Percentiles rank a stretch among this genome's conserved stretches.
phyloP scores from a whole-genome alignment of 495 filamentous ascomycete species.

The Patellaria atrata region DNA sequence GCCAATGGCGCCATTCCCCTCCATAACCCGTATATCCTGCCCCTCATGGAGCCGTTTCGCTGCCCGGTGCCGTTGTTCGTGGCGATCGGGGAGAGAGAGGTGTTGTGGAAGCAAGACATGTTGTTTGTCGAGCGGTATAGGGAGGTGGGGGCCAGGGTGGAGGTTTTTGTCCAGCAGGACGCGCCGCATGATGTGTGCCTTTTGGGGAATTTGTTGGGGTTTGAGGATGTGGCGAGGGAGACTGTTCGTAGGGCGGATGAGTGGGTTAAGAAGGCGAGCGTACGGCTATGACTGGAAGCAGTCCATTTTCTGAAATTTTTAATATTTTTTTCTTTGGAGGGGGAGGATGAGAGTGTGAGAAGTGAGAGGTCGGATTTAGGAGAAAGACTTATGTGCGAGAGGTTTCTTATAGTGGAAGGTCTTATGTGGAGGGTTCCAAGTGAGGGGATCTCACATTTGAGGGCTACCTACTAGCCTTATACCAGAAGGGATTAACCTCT shows the following conservation, averaged over 20 bases:
- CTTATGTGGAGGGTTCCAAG: no score
- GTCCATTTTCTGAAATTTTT: no score
- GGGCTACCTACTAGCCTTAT: no score
- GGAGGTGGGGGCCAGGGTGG: constrained; percentile 22
- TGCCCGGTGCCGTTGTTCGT: constrained; percentile 27
- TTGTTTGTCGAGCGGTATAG: constrained; percentile 23
- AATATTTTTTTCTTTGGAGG: no score
- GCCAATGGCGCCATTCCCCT: constrained; percentile 11
- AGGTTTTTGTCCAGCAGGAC: constrained; percentile 23
- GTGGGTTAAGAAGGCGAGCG: constrained; percentile 21
- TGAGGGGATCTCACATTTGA: no score
- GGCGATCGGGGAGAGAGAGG: constrained; percentile 29
- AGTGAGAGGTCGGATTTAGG: no score
- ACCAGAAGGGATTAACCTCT: no score
- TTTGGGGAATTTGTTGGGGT: constrained; percentile 24
- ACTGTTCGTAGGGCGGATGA: constrained; percentile 25
- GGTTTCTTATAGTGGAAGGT: no score
- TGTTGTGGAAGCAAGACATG: constrained; percentile 26
- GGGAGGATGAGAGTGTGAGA: no score
- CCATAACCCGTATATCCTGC: constrained; percentile 23
- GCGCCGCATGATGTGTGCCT: constrained; percentile 31
- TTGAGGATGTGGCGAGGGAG: constrained; percentile 20
- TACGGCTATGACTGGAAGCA: no score
- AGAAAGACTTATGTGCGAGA: no score
- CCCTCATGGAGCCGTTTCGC: constrained; percentile 26